Evolutionary conservation across 768 basidiomycete genomes (phyloP).

Genomic region (Mycena floridula): DNA sequence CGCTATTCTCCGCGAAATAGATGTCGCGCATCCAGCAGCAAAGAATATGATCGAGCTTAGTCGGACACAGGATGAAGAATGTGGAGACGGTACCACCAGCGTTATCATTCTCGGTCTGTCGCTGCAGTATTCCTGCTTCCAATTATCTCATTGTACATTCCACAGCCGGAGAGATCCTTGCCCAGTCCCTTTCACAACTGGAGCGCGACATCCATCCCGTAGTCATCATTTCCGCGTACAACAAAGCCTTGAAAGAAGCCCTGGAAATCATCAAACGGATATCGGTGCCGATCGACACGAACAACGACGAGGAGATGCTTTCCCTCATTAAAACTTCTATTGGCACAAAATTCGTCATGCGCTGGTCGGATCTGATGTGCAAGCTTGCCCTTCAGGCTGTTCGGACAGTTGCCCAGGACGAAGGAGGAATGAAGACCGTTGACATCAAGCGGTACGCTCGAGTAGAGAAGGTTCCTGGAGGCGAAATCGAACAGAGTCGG

Average conservation of each 20-base stretch:
- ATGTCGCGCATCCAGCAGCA: slow-evolving; percentile 97
- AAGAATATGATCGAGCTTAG: slow-evolving; percentile 99
- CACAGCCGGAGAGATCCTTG: slow-evolving; percentile 90
- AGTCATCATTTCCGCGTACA: slow-evolving; percentile 97
- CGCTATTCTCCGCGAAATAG: slow-evolving; percentile 96
- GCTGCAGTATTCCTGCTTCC: background rate
- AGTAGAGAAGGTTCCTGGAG: slow-evolving; percentile 96
- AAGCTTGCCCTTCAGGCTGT: slow-evolving; percentile 89
- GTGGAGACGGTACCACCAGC: slow-evolving; percentile 96
- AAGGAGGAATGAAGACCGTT: slow-evolving; percentile 75
- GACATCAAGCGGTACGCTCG: slow-evolving; percentile 98
- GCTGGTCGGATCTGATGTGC: slow-evolving; percentile 99
- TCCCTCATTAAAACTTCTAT: slow-evolving; percentile 97
- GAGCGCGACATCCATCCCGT: slow-evolving; percentile 98
- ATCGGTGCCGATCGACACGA: slow-evolving; percentile 84
- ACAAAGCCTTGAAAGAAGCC: slow-evolving; percentile 90
- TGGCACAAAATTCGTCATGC: slow-evolving; percentile 94
- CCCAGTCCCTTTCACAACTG: slow-evolving; percentile 87
- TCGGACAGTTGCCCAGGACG: slow-evolving; percentile 77
- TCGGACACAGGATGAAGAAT: slow-evolving; percentile 97
- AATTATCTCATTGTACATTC: background rate
- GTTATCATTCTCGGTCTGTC: slow-evolving; percentile 91
- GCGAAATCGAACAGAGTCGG: slow-evolving; percentile 89
- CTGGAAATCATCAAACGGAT: slow-evolving; percentile 84
- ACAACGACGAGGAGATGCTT: slow-evolving; percentile 87